phyloP scores from a whole-genome alignment of 1,139 yeast genomes.

The Nadsonia commutata region DNA sequence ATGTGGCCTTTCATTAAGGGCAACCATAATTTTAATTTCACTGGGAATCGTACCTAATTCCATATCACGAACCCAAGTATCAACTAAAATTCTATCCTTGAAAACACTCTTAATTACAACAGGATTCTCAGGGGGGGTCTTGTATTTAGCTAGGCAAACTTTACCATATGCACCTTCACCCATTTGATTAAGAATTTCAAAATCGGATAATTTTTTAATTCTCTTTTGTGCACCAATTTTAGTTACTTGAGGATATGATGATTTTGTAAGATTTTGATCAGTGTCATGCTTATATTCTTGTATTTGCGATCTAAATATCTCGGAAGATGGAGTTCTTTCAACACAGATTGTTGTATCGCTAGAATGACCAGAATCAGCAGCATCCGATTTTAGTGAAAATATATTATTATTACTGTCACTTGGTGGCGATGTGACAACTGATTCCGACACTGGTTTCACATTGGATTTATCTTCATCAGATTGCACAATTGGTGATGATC shows the following conservation, averaged over 20 bases:
- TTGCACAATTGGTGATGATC: no score
- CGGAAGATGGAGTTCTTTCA: constrained; percentile 1
- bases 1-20: constrained; percentile 54
- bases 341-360: no score
- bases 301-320: no score
- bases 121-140: constrained; percentile 42
- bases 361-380: no score
- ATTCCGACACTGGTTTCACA: no score
- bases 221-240: constrained; percentile 24
- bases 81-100: constrained; percentile 84
- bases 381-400: no score
- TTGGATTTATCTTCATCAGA: no score
- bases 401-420: no score
- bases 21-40: constrained; percentile 85
- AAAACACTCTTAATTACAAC: constrained; percentile 80
- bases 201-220: constrained; percentile 55
- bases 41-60: constrained; percentile 85
- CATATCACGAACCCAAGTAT: constrained; percentile 93
- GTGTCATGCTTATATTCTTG: no score
- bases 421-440: no score
- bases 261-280: not conserved
- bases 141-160: constrained; percentile 66
- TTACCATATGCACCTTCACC: constrained; percentile 97
- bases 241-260: constrained; percentile 9
- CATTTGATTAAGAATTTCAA: constrained; percentile 54